A percentile compares a stretch with the other conserved stretches of the same genome.
phyloP scores from a whole-genome alignment of 129 eudicot species.

The Pittosporum tobira region DNA sequence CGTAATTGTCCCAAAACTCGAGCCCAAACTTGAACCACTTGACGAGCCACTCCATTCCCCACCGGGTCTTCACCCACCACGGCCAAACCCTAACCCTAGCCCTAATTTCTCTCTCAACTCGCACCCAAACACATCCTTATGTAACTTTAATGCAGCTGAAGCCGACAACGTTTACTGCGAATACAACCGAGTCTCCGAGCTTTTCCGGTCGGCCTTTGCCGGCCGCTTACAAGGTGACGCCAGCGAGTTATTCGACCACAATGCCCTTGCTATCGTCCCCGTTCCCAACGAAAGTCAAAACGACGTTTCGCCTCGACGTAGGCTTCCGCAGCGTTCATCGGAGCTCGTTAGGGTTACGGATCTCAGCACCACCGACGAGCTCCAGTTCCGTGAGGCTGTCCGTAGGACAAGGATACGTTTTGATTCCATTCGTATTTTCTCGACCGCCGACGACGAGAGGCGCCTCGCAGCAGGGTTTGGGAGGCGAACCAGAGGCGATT shows the following conservation, averaged over 20 bases:
- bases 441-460: conserved; percentile 38
- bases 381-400: conserved; percentile 43
- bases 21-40: conserved; percentile 47
- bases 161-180: conserved; percentile 24
- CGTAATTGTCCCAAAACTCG: conserved; percentile 32
- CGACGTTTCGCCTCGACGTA: conserved; percentile 23
- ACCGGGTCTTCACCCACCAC: conserved; percentile 5
- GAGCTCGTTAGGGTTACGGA: conserved; percentile 74
- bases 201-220: conserved; percentile 45
- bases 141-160: neutral
- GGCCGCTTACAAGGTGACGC: conserved; percentile 4
- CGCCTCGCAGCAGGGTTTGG: conserved; percentile 4
- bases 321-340: conserved; percentile 36
- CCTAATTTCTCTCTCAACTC: conserved; percentile 18
- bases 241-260: conserved; percentile 11
- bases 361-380: conserved; percentile 40
- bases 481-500: conserved; percentile 41
- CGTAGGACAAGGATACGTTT: conserved; percentile 48
- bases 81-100: neutral
- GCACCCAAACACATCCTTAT: neutral
- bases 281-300: conserved; percentile 20
- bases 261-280: conserved; percentile 40
- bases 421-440: conserved; percentile 50
- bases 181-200: conserved; percentile 40
- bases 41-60: conserved; percentile 21